These are phyloP conservation scores for Penicillium sp. DNA, from an alignment of 2,329 filamentous ascomycete genomes.

Conservation along the genomic window DNA sequence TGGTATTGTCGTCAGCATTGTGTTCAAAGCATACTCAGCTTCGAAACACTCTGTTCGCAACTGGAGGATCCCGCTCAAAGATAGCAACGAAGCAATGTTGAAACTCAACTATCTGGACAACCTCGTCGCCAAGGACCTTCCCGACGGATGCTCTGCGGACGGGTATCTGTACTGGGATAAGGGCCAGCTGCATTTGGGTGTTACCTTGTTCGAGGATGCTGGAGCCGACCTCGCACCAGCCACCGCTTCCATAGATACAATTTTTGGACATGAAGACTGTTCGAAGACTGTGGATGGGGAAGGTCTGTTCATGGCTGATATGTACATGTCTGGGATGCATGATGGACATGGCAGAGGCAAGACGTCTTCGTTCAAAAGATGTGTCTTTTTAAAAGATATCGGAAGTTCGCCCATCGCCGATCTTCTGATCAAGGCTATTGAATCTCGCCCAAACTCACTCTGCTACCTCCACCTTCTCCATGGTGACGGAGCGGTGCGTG, in stretches of 20 bases:
- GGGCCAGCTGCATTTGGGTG: constrained; percentile 57
- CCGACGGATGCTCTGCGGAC: constrained; percentile 57
- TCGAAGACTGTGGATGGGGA: constrained; percentile 54
- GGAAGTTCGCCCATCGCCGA: constrained; percentile 38
- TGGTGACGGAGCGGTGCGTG: constrained; percentile 60
- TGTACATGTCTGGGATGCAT: constrained; percentile 67
- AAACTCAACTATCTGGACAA: constrained; percentile 48
- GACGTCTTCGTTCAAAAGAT: constrained; percentile 69
- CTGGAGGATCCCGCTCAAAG: constrained; percentile 45
- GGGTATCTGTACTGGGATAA: constrained; percentile 62
- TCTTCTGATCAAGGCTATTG: constrained; percentile 45
- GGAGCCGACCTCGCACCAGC: constrained; percentile 24
- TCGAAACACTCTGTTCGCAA: constrained; percentile 50
- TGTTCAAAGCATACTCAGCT: constrained; percentile 56
- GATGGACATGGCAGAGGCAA: constrained; percentile 64
- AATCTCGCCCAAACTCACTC: constrained; percentile 57
- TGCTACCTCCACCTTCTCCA: constrained; percentile 70
- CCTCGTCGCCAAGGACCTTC: constrained; percentile 48
- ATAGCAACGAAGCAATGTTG: constrained; percentile 40
- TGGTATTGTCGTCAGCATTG: constrained; percentile 62
- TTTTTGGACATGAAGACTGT: constrained; percentile 45
- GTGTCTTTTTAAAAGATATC: constrained; percentile 63
- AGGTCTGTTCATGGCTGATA: constrained; percentile 63
- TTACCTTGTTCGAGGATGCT: constrained; percentile 56
- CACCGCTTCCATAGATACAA: neutral